Percentiles rank a stretch among this genome's conserved stretches.
Conservation (phyloP, 768 basidiomycete species). For the Hebeloma cylindrosporum region DNA sequence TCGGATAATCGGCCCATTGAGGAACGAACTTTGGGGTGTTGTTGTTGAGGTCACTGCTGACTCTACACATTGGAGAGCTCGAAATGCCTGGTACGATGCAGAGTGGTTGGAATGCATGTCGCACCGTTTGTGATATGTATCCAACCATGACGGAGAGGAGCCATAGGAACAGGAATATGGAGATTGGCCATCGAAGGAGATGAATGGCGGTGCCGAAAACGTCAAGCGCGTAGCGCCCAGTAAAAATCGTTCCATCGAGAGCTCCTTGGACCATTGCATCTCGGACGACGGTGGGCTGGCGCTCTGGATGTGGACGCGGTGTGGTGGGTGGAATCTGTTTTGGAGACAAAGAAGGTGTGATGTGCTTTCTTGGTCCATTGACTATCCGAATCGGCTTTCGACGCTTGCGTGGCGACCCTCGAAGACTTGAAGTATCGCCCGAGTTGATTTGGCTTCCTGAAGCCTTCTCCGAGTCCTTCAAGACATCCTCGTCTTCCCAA, state of each 20-base stretch:
- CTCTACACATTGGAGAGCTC: conserved; percentile 44
- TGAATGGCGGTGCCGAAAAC: conserved; percentile 47
- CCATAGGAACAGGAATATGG: conserved; percentile 50
- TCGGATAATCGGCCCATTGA: conserved; percentile 60
- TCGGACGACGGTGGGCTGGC: conserved; percentile 15
- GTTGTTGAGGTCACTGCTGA: conserved; percentile 5
- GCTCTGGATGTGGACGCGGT: not conserved
- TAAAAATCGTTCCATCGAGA: conserved; percentile 29
- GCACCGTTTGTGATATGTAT: conserved; percentile 43
- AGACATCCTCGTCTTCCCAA: conserved; percentile 35
- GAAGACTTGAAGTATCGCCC: not conserved
- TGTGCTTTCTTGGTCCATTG: too few relatives aligned
- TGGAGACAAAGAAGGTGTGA: too few relatives aligned
- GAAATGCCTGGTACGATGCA: conserved; percentile 65
- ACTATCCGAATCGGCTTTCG: too few relatives aligned
- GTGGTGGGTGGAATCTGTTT: not conserved
- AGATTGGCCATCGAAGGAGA: conserved; percentile 56
- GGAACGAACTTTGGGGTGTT: conserved; percentile 23
- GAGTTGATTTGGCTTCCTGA: not conserved
- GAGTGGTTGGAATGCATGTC: conserved; percentile 52
- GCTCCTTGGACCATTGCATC: conserved; percentile 32
- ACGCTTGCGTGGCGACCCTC: conserved; percentile 3
- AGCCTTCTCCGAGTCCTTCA: not conserved
- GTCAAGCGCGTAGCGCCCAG: conserved; percentile 44
- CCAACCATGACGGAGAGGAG: conserved; percentile 46